Conservation (phyloP, 306 rosid species). For the Rosa persica region DNA sequence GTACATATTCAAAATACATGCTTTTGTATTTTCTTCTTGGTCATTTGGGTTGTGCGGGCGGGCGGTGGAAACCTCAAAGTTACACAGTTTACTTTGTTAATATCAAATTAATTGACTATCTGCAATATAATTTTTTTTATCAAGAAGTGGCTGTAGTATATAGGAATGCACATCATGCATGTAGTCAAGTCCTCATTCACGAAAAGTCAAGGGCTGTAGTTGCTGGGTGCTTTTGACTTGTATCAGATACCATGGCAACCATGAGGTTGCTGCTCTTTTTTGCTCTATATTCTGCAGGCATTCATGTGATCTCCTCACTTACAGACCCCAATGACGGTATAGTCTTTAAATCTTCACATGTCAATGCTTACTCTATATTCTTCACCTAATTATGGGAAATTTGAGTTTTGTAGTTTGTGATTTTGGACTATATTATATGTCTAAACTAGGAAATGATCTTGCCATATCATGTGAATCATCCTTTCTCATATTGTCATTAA, state of each 20-base stretch:
- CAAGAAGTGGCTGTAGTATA: background rate
- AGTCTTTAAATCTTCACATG: background rate
- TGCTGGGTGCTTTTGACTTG: background rate
- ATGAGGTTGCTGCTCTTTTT: constrained; percentile 37
- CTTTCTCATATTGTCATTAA: background rate
- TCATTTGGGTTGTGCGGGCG: background rate
- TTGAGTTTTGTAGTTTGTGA: background rate
- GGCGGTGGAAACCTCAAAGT: background rate
- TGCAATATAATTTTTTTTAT: background rate
- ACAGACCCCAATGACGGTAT: constrained; percentile 67
- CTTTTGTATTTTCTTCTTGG: background rate
- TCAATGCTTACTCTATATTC: background rate
- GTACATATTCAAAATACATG: background rate
- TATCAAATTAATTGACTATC: background rate
- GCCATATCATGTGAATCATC: background rate
- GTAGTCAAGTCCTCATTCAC: background rate
- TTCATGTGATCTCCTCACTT: constrained; percentile 37
- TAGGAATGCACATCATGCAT: background rate
- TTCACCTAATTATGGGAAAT: background rate
- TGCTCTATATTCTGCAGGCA: constrained; percentile 41
- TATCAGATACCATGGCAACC: constrained; percentile 22
- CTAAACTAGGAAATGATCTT: background rate
- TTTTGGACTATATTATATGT: background rate
- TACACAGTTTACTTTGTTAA: background rate
- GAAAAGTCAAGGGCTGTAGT: background rate